Evolutionary conservation across 2,329 filamentous ascomycete genomes (phyloP).

Genomic region (Lachnellula occidentalis): DNA sequence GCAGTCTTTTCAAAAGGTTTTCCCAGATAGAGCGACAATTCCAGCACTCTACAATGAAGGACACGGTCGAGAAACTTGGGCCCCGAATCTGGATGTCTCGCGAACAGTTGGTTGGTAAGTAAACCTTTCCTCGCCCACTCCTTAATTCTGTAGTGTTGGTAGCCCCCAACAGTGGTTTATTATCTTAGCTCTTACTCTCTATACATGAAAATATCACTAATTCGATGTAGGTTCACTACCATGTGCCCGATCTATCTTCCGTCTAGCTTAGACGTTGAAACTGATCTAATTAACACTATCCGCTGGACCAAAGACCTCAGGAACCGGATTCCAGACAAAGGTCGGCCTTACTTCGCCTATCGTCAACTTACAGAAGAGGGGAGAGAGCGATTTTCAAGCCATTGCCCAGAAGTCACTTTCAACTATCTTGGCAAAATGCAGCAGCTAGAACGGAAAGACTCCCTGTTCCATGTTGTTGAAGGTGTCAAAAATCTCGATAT

Average conservation of each 20-base stretch:
- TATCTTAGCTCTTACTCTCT: too few species aligned
- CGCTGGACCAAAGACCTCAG: constrained; percentile 34
- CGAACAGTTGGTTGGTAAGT: constrained; percentile 36
- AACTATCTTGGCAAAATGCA: constrained; percentile 45
- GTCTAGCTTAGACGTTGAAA: background rate
- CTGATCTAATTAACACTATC: constrained; percentile 9
- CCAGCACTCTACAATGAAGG: constrained; percentile 38
- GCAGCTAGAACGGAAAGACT: constrained; percentile 37
- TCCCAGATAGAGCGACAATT: constrained; percentile 26
- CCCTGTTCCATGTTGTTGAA: constrained; percentile 22
- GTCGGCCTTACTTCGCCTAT: constrained; percentile 35
- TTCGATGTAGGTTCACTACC: constrained; percentile 35
- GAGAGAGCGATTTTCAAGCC: constrained; percentile 25
- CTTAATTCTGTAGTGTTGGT: too few species aligned
- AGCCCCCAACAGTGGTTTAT: too few species aligned
- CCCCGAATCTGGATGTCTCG: constrained; percentile 32
- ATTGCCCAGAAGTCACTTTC: constrained; percentile 38
- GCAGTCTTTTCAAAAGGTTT: constrained; percentile 32
- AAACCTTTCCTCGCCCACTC: too few species aligned
- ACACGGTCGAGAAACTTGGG: constrained; percentile 37
- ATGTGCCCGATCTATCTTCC: constrained; percentile 32
- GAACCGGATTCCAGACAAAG: constrained; percentile 32
- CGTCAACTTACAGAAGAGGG: constrained; percentile 30
- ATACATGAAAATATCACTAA: too few species aligned
- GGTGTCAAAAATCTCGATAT: constrained; percentile 1